These are phyloP conservation scores for Gyrodon lividus DNA, from an alignment of 768 basidiomycete genomes.

Conservation along the genomic window DNA sequence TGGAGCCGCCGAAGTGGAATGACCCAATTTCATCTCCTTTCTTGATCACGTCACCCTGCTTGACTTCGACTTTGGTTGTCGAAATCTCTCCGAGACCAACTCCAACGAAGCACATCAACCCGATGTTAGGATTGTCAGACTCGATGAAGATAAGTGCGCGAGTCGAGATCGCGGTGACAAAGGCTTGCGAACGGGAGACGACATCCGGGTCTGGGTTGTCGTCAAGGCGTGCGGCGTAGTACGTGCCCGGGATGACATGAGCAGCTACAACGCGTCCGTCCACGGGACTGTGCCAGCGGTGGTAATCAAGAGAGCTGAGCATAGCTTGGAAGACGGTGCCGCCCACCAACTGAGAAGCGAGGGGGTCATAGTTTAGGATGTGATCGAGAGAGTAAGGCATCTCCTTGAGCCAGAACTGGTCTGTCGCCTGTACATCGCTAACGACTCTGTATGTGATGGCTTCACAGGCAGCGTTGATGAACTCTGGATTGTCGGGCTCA, in stretches of 20 bases:
- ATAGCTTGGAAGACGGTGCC: slow-evolving; percentile 59
- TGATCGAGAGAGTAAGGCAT: slow-evolving; percentile 58
- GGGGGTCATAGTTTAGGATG: slow-evolving; percentile 47
- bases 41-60: slow-evolving; percentile 41
- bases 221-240: slow-evolving; percentile 41
- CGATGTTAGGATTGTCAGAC: slow-evolving; percentile 51
- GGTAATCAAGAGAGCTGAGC: slow-evolving; percentile 53
- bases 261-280: slow-evolving; percentile 41
- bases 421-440: slow-evolving; percentile 37
- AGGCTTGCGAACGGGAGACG: slow-evolving; percentile 27
- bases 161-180: slow-evolving; percentile 49
- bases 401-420: slow-evolving; percentile 61
- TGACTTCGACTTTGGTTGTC: slow-evolving; percentile 53
- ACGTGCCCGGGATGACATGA: slow-evolving; percentile 49
- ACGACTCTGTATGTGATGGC: slow-evolving; percentile 45
- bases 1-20: slow-evolving; percentile 66
- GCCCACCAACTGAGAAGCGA: slow-evolving; percentile 43
- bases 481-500: slow-evolving; percentile 18
- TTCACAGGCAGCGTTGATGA: slow-evolving; percentile 56
- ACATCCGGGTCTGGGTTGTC: slow-evolving; percentile 27
- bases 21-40: slow-evolving; percentile 59
- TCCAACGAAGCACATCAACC: slow-evolving; percentile 56
- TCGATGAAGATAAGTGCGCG: slow-evolving; percentile 59
- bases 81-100: slow-evolving; percentile 66
- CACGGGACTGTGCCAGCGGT: slow-evolving; percentile 64